A percentile compares a stretch with the other conserved stretches of the same genome.
Conservation (phyloP, 495 filamentous ascomycete species). For the Penicillium riverlandense region DNA sequence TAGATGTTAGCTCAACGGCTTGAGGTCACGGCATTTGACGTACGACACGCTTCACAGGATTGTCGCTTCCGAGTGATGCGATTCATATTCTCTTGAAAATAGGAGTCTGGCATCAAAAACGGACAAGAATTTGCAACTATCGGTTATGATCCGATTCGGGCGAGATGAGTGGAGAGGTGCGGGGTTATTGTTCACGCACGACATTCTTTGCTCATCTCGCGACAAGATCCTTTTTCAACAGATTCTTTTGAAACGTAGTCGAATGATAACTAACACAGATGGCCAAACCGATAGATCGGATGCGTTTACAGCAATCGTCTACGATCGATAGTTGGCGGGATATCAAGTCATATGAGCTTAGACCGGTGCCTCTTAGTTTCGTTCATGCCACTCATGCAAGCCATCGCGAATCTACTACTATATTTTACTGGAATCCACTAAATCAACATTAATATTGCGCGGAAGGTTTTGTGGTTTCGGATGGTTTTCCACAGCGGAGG, state of each 20-base stretch:
- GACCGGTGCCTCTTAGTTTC: too few species aligned
- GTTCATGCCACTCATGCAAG: too few species aligned
- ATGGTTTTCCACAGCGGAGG: too few species aligned
- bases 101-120: not conserved
- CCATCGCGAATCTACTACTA: too few species aligned
- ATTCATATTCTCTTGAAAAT: conserved; percentile 7
- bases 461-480: too few species aligned
- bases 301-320: too few species aligned
- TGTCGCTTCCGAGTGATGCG: conserved; percentile 13
- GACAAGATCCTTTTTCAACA: too few species aligned
- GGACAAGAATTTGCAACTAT: not conserved
- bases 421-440: not conserved
- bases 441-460: not conserved
- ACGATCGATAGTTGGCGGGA: too few species aligned
- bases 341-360: too few species aligned
- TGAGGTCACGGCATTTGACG: not conserved
- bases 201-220: too few species aligned
- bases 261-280: not conserved
- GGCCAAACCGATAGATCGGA: not conserved
- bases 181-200: too few species aligned
- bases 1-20: not conserved
- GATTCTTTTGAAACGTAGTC: too few species aligned
- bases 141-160: conserved; percentile 11
- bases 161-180: conserved; percentile 7
- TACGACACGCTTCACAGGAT: conserved; percentile 16